Conservation (phyloP, 108 stramenopile genomes). For the Fistulifera solaris region DNA sequence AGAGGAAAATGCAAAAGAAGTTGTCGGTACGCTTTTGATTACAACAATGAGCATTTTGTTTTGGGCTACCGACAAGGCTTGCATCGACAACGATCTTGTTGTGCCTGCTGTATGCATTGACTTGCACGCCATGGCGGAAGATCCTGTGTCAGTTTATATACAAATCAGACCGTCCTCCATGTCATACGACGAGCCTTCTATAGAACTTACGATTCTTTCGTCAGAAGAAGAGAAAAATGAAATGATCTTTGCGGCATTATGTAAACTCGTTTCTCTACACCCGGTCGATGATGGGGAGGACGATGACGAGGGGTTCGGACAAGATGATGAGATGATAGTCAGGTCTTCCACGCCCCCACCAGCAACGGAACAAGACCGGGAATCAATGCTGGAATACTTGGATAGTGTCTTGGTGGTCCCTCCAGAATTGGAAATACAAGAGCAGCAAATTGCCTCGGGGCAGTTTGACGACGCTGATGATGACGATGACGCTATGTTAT, state of each 20-base stretch:
- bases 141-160: conserved; percentile 28
- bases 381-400: conserved; percentile 39
- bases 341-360: conserved; percentile 3
- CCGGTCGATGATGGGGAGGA: conserved; percentile 40
- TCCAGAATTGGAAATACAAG: conserved; percentile 44
- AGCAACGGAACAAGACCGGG: conserved; percentile 31
- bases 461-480: conserved; percentile 57
- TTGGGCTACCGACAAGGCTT: not conserved
- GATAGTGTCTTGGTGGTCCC: conserved; percentile 54
- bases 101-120: conserved; percentile 59
- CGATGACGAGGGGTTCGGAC: conserved; percentile 10
- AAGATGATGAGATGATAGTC: conserved; percentile 19
- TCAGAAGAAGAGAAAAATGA: conserved; percentile 19
- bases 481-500: not conserved
- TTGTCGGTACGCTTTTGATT: not conserved
- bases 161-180: conserved; percentile 11
- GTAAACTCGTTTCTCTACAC: conserved; percentile 49
- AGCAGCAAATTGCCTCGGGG: conserved; percentile 12
- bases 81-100: conserved; percentile 28
- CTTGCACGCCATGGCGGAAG: conserved; percentile 53
- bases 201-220: conserved; percentile 49
- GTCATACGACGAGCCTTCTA: conserved; percentile 18
- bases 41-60: not conserved
- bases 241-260: conserved; percentile 46
- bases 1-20: not conserved